Evolutionary conservation across 2,329 filamentous ascomycete genomes (phyloP).

Genomic region (Cladosporium oxysporum): DNA sequence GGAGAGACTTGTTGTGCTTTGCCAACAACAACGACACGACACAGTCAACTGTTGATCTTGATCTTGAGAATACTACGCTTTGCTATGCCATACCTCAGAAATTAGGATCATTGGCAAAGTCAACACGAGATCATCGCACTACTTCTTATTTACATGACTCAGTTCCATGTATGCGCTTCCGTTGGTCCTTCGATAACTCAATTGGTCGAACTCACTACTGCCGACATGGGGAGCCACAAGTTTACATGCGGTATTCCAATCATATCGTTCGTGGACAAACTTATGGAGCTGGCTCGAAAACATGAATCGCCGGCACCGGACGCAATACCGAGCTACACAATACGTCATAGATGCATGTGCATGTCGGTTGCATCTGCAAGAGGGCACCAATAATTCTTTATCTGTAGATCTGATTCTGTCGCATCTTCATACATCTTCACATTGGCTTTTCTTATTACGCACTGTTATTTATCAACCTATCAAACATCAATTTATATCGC

Average conservation of each 20-base stretch:
- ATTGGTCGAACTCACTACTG: too few species aligned
- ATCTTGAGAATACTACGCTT: too few species aligned
- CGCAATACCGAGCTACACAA: background rate
- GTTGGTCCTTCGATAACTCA: too few species aligned
- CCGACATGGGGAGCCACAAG: background rate
- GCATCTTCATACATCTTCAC: background rate
- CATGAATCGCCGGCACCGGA: background rate
- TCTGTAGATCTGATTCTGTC: slow-evolving; percentile 14
- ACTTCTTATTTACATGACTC: too few species aligned
- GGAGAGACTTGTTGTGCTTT: background rate
- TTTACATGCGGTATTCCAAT: background rate
- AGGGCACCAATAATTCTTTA: slow-evolving; percentile 4
- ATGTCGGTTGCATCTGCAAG: background rate
- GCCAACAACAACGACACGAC: background rate
- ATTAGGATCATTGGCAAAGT: too few species aligned
- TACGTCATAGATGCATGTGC: slow-evolving; percentile 11
- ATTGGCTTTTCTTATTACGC: background rate
- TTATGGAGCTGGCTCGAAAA: background rate
- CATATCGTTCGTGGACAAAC: background rate
- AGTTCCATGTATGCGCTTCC: too few species aligned
- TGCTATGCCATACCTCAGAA: too few species aligned
- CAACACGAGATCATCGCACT: too few species aligned
- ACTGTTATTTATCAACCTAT: background rate
- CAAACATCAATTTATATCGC: background rate
- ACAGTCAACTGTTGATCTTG: background rate